Evolutionary conservation across 768 basidiomycete genomes (phyloP), one percentile per base, ranked within the genome.

Genomic region (Lentinula aciculospora): DNA sequence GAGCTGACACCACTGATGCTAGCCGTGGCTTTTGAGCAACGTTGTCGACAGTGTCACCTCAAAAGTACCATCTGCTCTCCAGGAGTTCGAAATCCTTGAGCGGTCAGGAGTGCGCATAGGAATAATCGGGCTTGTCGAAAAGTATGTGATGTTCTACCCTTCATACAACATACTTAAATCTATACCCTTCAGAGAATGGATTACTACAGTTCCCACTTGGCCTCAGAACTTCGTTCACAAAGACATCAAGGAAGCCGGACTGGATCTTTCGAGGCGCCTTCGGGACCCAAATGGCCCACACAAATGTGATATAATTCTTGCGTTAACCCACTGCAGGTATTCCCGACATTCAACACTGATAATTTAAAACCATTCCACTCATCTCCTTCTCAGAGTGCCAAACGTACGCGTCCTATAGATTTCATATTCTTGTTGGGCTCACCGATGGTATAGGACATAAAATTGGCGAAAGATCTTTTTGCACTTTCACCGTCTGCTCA

Each of bases 21-120:
- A 92, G 89, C 92, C 94, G 19, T 95, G 94, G 94, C 71, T 96
- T 31, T 68, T 96, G 58, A 93, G 91, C 66, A 97, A 97, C 66
- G 89, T 96, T 65, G 71, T 90, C 53, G 88, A 94, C 65, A 77
- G 72, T 13, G 72, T 72, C 6, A 94, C 89, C 1, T 81, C 78
- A 6, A 67, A 70, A 15, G 78, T 84, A 40, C 94, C 94, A 0
- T 76, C 81, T 46, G 71, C 73, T 47, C 67, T 95, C 3, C 71
- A 79, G 27, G 81, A 85, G 60, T 92, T 80, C 66, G 68, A 77
- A 36, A 74, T 94, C 4, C 66, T 93, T 9, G 89, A 94, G 63
- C 76, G 86, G 25, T 78, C 77, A 9, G 91, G 89, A 1, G 57
- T 90, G 2, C 81, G 81, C 45, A 76, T 95, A 46, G 94, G 94